Percentiles rank a stretch among this genome's conserved stretches.
These are phyloP conservation scores for Zea mays DNA, from an alignment of 176 grass and related monocot genomes.

Conservation along the genomic window DNA sequence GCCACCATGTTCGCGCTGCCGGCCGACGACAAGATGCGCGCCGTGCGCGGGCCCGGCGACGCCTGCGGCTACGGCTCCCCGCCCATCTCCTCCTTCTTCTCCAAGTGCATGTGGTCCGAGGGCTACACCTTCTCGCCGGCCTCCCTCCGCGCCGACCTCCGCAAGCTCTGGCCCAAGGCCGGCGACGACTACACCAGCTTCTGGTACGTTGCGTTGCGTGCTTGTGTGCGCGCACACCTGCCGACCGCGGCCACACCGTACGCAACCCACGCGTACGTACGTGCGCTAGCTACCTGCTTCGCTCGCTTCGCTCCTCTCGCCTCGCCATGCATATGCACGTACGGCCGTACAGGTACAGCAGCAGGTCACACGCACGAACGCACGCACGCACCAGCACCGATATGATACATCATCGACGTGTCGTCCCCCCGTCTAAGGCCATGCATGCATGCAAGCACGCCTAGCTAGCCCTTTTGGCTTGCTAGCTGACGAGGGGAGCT, in stretches of 20 bases:
- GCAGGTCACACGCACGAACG: background rate
- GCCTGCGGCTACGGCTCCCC: conserved; percentile 77
- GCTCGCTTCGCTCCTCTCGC: no score
- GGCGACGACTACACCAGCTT: conserved; percentile 62
- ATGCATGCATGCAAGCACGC: background rate
- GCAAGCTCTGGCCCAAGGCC: conserved; percentile 84
- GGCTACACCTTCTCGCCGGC: conserved; percentile 87
- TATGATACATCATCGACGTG: background rate
- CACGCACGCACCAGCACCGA: background rate
- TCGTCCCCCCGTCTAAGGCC: background rate
- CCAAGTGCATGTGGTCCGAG: conserved; percentile 99
- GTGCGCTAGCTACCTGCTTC: background rate
- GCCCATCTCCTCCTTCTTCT: conserved; percentile 98
- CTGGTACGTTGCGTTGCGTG: conserved; percentile 52
- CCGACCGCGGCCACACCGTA: background rate
- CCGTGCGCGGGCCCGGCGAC: conserved; percentile 55
- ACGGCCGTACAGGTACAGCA: background rate
- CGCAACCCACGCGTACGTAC: background rate
- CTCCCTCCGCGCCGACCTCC: conserved; percentile 58
- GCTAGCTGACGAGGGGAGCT: background rate
- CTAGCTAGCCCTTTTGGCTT: background rate
- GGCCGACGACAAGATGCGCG: conserved; percentile 60
- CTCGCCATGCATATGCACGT: conserved; percentile 9
- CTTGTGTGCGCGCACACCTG: no score
- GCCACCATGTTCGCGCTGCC: conserved; percentile 81